Base-by-base conservation (phyloP, 441 rosid genomes). In the Pelargonium fulgidum region DNA sequence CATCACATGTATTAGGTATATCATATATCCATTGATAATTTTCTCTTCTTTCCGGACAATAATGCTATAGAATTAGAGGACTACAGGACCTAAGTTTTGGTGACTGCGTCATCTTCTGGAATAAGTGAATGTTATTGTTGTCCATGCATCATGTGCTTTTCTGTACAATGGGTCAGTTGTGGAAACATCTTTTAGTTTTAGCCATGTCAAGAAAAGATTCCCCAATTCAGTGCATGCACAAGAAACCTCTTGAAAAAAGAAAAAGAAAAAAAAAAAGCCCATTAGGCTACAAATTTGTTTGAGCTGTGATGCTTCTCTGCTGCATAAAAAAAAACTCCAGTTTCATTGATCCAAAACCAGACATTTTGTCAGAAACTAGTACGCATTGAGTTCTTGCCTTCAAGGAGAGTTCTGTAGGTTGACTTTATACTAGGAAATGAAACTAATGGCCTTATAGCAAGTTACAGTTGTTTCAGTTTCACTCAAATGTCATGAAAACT, bases 141-240 rank as follows among this genome's bases (percentile, higher is more conserved):
- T 48, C 56, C 59, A n/a, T 14, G 59, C 59, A 52, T 52, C 59
- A 52, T 52, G 59, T 52, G 59, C 59, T 52, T 52, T 17, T 52
- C 59, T 52, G 59, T 17, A 52, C 16, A 7, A 52, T 52, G 20
- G 59, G 17, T 52, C n/a, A 48, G 56, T 48, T 48, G 16, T 14
- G 16, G 44, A 47, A 48, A 48, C 59, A 52, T 52, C 59, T 52
- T 5, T 52, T 52, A 52, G 19, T 52, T 14, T 52, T 52, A 52
- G 19, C 59, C 16, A 4, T 12, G 12, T 48, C 56, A 48, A 12
- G 56, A 48, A 52, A 16, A 52, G 59, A 52, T 52, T 52, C 59
- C 59, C 17, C 17, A 52, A 19, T 16, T 52, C 59, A 52, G 22
- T 52, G 19, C 22, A 48, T 48, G 16, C 56, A 48, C 7, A 48